Evolutionary conservation across 495 filamentous ascomycete genomes (phyloP).

Genomic region (Cercophora scortea): DNA sequence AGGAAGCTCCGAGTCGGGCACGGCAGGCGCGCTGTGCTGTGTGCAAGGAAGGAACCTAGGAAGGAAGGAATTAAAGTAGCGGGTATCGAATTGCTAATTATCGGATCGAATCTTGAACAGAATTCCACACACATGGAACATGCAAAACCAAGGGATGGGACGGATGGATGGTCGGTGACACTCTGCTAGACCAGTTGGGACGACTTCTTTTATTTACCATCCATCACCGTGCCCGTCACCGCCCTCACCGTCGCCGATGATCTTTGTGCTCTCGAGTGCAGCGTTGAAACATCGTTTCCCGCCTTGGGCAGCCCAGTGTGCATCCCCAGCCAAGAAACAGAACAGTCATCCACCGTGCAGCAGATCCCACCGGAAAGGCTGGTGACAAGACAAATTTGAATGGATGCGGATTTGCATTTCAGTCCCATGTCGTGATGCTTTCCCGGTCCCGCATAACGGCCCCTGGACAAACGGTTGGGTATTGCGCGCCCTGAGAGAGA

Average conservation of each 20-base stretch:
- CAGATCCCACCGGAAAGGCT: background rate
- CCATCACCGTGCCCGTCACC: too few species aligned
- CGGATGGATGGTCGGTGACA: too few species aligned
- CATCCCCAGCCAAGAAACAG: background rate
- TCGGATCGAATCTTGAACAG: background rate
- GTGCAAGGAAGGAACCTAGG: slow-evolving; percentile 2
- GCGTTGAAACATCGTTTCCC: background rate
- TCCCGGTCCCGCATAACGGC: slow-evolving; percentile 14
- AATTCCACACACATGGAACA: background rate
- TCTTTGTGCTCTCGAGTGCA: too few species aligned
- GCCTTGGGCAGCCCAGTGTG: too few species aligned
- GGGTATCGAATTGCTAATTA: background rate
- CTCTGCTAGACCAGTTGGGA: too few species aligned
- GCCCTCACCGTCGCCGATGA: too few species aligned
- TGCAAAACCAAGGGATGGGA: too few species aligned
- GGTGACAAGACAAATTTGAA: slow-evolving; percentile 14
- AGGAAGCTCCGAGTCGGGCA: slow-evolving; percentile 5
- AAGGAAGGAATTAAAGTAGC: background rate
- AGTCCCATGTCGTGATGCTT: background rate
- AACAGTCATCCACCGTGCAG: too few species aligned
- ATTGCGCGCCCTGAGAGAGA: background rate
- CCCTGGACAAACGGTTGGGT: slow-evolving; percentile 22
- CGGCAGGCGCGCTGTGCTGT: background rate
- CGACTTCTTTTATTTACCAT: too few species aligned
- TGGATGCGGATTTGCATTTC: slow-evolving; percentile 18